phyloP scores from a whole-genome alignment of 1,284 basidiomycete species.

The Fomitiporia mediterranea region DNA sequence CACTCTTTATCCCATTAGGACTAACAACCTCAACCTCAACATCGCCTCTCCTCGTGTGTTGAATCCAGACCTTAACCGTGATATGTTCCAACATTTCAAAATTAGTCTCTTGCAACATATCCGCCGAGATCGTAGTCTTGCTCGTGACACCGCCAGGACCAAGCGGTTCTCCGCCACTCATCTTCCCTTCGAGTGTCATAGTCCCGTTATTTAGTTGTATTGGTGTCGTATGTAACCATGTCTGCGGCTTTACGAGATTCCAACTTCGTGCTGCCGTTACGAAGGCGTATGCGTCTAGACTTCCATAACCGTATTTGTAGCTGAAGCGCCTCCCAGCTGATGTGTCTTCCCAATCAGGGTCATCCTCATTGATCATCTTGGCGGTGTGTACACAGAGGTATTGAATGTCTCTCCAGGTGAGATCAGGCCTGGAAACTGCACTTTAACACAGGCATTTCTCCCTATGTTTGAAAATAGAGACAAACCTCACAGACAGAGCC shows the following conservation, averaged over 20 bases:
- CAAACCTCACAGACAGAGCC: slow-evolving; percentile 78
- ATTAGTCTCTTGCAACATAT: slow-evolving; percentile 72
- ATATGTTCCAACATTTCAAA: slow-evolving; percentile 90
- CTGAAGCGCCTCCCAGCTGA: slow-evolving; percentile 79
- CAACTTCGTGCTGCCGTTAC: slow-evolving; percentile 81
- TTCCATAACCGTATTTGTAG: slow-evolving; percentile 97
- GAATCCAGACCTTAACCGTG: slow-evolving; percentile 90
- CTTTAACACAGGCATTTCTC: too few species aligned
- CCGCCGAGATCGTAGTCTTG: slow-evolving; percentile 65
- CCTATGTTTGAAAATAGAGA: slow-evolving; percentile 2
- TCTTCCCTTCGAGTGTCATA: slow-evolving; percentile 46
- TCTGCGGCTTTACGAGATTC: slow-evolving; percentile 91
- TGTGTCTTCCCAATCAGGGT: slow-evolving; percentile 93
- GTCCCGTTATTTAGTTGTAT: slow-evolving; percentile 64
- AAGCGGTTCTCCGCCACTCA: slow-evolving; percentile 67
- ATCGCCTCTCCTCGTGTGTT: slow-evolving; percentile 83
- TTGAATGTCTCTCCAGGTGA: slow-evolving; percentile 97
- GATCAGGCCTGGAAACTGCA: slow-evolving; percentile 66
- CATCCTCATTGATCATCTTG: slow-evolving; percentile 78
- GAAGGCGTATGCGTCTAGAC: slow-evolving; percentile 80
- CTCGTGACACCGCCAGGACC: slow-evolving; percentile 63
- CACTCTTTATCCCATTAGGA: slow-evolving; percentile 82
- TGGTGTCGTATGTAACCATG: slow-evolving; percentile 77
- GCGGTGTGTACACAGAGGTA: slow-evolving; percentile 84
- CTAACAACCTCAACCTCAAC: slow-evolving; percentile 88